phyloP scores from a whole-genome alignment of 208 protist species.

The Trypanosoma avium region DNA sequence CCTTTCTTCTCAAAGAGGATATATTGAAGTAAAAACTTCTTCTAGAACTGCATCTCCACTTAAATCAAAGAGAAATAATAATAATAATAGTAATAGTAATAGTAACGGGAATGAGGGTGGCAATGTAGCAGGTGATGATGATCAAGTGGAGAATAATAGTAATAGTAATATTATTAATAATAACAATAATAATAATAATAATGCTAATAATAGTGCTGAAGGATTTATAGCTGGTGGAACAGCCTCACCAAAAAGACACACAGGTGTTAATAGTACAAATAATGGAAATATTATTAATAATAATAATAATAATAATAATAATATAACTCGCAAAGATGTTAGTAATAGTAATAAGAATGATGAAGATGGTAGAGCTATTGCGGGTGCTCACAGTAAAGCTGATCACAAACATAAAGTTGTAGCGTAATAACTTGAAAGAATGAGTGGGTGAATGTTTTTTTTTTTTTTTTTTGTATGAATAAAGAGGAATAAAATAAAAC shows the following conservation, averaged over 20 bases:
- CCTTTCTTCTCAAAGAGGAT: not conserved
- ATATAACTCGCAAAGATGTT: not conserved
- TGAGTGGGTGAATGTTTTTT: too few species aligned
- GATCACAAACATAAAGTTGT: too few species aligned
- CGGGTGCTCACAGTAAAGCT: not conserved
- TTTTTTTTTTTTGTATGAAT: too few species aligned
- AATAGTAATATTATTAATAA: not conserved
- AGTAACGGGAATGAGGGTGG: not conserved
- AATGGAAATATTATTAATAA: too few species aligned
- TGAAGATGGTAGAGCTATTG: not conserved
- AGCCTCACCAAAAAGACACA: too few species aligned
- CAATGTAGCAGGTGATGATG: not conserved
- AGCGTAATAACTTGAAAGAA: too few species aligned
- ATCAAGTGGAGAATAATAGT: not conserved
- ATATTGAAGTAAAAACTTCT: not conserved
- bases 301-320: not conserved
- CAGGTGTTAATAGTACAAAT: too few species aligned
- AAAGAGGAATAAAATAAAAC: too few species aligned
- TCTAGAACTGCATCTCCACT: not conserved
- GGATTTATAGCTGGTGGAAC: not conserved
- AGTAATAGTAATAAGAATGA: not conserved
- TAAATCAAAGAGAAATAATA: not conserved
- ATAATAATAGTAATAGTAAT: not conserved
- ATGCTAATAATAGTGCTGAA: not conserved
- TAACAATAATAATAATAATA: slow-evolving; percentile 2